Percentiles rank a stretch among this genome's conserved stretches.
Evolutionary conservation across 2,329 filamentous ascomycete genomes (phyloP).

Genomic region (Sporothrix brasiliensis): DNA sequence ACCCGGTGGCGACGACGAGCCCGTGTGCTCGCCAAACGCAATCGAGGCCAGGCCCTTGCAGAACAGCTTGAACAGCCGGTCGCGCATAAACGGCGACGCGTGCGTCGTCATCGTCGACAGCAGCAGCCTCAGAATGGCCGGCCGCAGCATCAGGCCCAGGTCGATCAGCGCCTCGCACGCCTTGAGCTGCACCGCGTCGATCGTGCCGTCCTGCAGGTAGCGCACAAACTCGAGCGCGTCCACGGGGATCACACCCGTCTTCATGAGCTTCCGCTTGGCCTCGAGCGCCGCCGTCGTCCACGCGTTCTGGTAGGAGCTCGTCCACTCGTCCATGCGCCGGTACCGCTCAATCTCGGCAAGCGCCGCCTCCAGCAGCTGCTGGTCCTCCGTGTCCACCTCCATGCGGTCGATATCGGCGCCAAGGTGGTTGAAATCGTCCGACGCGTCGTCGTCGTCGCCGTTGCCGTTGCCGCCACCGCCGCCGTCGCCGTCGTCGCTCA

Average conservation of each 20-base stretch:
- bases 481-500: slow-evolving; percentile 35
- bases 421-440: slow-evolving; percentile 39
- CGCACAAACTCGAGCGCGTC: slow-evolving; percentile 61
- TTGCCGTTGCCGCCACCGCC: slow-evolving; percentile 39
- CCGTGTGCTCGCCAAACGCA: slow-evolving; percentile 66
- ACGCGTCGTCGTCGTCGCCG: slow-evolving; percentile 35
- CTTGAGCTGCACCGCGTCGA: slow-evolving; percentile 66
- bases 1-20: slow-evolving; percentile 44
- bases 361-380: slow-evolving; percentile 55
- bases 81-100: slow-evolving; percentile 64
- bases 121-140: slow-evolving; percentile 59
- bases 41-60: slow-evolving; percentile 63
- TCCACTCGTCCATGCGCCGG: slow-evolving; percentile 69
- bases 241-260: slow-evolving; percentile 61
- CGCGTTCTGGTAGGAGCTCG: slow-evolving; percentile 67
- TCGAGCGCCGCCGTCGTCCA: slow-evolving; percentile 65
- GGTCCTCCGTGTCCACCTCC: slow-evolving; percentile 41
- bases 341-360: slow-evolving; percentile 68
- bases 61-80: slow-evolving; percentile 61
- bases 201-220: slow-evolving; percentile 66
- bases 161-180: slow-evolving; percentile 66
- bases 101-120: slow-evolving; percentile 63
- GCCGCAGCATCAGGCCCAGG: slow-evolving; percentile 61
- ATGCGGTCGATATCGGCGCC: slow-evolving; percentile 50
- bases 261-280: slow-evolving; percentile 65